A percentile compares a stretch with the other conserved stretches of the same genome.
Evolutionary conservation across 305 asterid species (phyloP).

Genomic region (Petunia hybrid): DNA sequence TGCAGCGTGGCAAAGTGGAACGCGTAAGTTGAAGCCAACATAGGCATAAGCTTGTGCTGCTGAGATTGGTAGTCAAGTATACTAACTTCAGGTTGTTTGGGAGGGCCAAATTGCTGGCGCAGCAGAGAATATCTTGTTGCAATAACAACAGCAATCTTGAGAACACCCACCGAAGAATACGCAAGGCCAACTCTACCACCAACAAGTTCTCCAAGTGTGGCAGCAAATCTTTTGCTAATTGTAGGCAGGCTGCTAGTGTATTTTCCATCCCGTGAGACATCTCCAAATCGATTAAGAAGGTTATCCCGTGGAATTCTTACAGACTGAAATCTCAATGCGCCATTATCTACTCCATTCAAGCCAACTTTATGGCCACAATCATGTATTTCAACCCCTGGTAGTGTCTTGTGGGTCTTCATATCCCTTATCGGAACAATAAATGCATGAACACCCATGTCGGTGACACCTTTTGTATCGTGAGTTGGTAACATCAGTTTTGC

Average conservation of each 20-base stretch:
- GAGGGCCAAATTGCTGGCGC: constrained; percentile 97
- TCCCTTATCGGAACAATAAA: constrained; percentile 93
- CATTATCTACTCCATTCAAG: constrained; percentile 93
- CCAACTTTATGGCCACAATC: constrained; percentile 98
- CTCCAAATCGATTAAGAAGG: constrained; percentile 95
- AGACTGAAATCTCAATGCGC: constrained; percentile 79
- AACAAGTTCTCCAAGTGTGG: constrained; percentile 96
- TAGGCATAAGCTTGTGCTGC: constrained; percentile 97
- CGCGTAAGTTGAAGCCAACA: constrained; percentile 90
- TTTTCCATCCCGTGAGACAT: constrained; percentile 82
- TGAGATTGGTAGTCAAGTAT: constrained; percentile 97
- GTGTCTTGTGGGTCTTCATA: constrained; percentile 66
- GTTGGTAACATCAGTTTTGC: constrained; percentile 87
- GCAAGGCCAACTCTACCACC: constrained; percentile 99
- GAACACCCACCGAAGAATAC: constrained; percentile 86
- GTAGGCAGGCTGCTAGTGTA: constrained; percentile 88
- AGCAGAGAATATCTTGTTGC: constrained; percentile 85
- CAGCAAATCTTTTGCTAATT: constrained; percentile 85
- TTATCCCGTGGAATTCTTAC: constrained; percentile 93
- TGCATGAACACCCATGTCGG: constrained; percentile 98
- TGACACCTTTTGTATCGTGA: constrained; percentile 68
- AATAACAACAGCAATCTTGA: constrained; percentile 76
- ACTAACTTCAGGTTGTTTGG: constrained; percentile 89
- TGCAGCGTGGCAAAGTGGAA: constrained; percentile 82
- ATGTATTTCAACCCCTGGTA: constrained; percentile 87